Base-by-base conservation (phyloP, 768 basidiomycete genomes). In the Boletus vermiculosoides region DNA sequence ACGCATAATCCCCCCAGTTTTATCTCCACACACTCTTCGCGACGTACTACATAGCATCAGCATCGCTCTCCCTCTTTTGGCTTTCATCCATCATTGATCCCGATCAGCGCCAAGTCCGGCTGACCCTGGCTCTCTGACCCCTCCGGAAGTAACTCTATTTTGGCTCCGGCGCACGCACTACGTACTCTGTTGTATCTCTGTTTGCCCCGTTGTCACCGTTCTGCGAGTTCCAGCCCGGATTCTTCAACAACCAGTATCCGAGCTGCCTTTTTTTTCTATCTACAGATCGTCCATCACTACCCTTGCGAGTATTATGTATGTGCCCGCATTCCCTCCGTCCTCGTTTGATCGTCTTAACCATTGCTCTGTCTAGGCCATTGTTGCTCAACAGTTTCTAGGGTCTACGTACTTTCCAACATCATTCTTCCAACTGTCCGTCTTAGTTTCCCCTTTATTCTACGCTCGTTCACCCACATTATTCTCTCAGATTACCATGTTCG, bases 121-220 rank as follows among this genome's bases (percentile, higher is more conserved):
- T 22, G 25, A 50, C 50, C 45, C 54, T 39, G 39, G 18, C 42
- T 18, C 28, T 9, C 36, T 45, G 50, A 52, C 18, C 20, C 37
- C 39, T 45, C 48, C 62, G 50, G 47, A 33, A 23, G 11, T 34
- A 67, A 59, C 53, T 68, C 59, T 67, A 63, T 66, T 65, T 67
- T 62, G 37, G 48, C 41, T 52, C 50, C 47, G 39, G 54, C 45
- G 9, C 45, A 40, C 36, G 3, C 31, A 13, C 40, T 62, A 54
- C 54, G 57, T 62, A 48, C 63, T 52, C 55, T 60, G 56, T 58
- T 60, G 61, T 58, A 47, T 34, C 47, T 36, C 54, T 56, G 53
- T 62, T 66, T 67, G 44, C 58, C 37, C 55, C 40, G 16, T 51
- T 59, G 36, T 49, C 46, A n/a, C 50, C 57, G 39, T 55, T 37